Evolutionary conservation across 805 yeast genomes (phyloP).

Genomic region (Lipomyces yamanashiensis): DNA sequence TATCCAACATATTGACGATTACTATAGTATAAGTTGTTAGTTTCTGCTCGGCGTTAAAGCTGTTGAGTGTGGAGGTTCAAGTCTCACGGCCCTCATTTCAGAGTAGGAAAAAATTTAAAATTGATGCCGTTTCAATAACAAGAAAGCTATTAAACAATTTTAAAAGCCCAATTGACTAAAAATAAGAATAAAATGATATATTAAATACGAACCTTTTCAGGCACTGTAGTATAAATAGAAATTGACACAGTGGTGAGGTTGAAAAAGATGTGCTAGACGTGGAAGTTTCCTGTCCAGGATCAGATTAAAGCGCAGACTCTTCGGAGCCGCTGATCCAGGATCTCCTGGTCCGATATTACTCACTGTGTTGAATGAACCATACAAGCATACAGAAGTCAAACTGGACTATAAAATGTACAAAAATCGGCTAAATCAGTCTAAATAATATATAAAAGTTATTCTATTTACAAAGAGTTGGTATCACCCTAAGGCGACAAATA

Average conservation of each 20-base stretch:
- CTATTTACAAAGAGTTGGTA: not conserved
- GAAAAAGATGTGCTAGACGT: not conserved
- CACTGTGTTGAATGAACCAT: too few species aligned
- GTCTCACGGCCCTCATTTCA: too few species aligned
- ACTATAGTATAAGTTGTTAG: not conserved
- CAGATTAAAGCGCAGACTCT: not conserved
- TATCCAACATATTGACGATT: conserved; percentile 73
- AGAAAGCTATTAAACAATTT: not conserved
- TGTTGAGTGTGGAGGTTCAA: too few species aligned
- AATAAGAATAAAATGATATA: not conserved
- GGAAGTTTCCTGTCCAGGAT: not conserved
- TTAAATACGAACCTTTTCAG: not conserved
- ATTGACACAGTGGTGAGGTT: not conserved
- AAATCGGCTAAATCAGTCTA: too few species aligned
- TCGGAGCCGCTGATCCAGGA: not conserved
- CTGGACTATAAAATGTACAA: too few species aligned
- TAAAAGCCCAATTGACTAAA: not conserved
- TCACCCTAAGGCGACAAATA: not conserved
- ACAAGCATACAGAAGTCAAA: too few species aligned
- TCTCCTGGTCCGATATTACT: too few species aligned
- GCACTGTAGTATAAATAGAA: not conserved
- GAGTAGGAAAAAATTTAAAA: too few species aligned
- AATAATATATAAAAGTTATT: too few species aligned
- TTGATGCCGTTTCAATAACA: not conserved
- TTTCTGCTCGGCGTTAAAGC: too few species aligned